Evolutionary conservation across 805 yeast species (phyloP), one percentile per base, ranked within the genome.

Genomic region (Ogataea trehaloabstinens): DNA sequence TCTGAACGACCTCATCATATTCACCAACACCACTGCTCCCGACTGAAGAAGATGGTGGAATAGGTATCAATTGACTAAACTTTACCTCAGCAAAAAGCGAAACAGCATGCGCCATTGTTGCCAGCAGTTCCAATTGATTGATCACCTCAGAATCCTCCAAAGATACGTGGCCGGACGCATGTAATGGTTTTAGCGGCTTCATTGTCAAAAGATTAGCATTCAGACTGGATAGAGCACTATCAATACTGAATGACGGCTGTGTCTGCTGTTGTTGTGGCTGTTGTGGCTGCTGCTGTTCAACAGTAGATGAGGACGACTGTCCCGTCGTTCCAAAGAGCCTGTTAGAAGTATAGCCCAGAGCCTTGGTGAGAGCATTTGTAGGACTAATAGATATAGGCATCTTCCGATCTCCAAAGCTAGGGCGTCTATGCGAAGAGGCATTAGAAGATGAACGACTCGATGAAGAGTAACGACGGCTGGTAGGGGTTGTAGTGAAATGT

Each of bases 21-120:
- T 31, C 34, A 15, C 41, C 41, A n/a, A 41, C 27, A 15, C 31
- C 41, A 11, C 34, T 40, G 35, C 38, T 30, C 8, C 35, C 34
- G 10, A 41, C 18, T 4, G 53, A 38, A 4, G 68, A 61, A 1
- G 79, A 74, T 0, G 82, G 82, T 1, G 87, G 83, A 19, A 80
- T 68, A 7, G 96, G 96, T 25, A 84, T 76, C 50, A 90, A 68
- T 64, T 91, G 97, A 29, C 83, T 73, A 53, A 82, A 87, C 61
- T 93, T 93, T 19, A 88, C 89, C 49, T 89, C 96, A 0, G 97
- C 98, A 67, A 83, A 89, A 22, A 88, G 69, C 46, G 82, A 80
- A 16, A 93, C 80, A 0, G 95, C 95, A 56, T 89, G 93, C 0
- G 96, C 88, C 65, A 88, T 89, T 1, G 96, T 88, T 2, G 95